Conservation (phyloP, 2,329 filamentous ascomycete species). For the Dactylella cylindrospora region DNA sequence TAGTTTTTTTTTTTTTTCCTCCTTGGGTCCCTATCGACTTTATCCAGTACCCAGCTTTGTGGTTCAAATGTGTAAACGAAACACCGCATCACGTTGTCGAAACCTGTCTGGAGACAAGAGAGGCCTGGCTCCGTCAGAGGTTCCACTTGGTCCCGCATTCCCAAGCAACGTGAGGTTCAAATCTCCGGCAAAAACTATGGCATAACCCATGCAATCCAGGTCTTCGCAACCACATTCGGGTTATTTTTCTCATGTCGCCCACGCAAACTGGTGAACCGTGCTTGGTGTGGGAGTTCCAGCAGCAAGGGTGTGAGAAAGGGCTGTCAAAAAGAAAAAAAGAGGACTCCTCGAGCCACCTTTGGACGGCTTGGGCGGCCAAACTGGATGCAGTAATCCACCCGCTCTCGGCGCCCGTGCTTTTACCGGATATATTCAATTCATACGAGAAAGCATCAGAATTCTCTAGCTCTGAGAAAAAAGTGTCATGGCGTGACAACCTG, state of each 20-base stretch:
- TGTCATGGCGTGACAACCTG: conserved; percentile 34
- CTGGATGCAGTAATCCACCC: conserved; percentile 40
- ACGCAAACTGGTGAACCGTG: conserved; percentile 39
- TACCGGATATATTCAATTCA: conserved; percentile 44
- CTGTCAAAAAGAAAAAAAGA: conserved; percentile 39
- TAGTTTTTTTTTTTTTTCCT: no score
- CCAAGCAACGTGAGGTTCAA: conserved; percentile 2
- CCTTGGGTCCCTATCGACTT: no score
- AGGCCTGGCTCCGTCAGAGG: no score
- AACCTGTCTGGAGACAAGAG: no score
- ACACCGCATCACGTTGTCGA: conserved; percentile 9
- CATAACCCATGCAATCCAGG: conserved; percentile 6
- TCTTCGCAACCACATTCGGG: conserved; percentile 37
- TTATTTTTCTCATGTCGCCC: conserved; percentile 31
- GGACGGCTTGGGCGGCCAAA: conserved; percentile 36
- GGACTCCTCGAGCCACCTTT: conserved; percentile 37
- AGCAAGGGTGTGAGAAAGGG: conserved; percentile 31
- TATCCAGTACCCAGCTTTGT: conserved; percentile 25
- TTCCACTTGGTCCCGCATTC: conserved; percentile 27
- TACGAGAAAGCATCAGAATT: conserved; percentile 32
- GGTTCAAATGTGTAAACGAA: conserved; percentile 22
- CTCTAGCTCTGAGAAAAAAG: conserved; percentile 11
- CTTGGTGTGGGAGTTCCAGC: conserved; percentile 45
- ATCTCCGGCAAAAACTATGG: conserved; percentile 14
- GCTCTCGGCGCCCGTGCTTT: conserved; percentile 41